A percentile compares a stretch with the other conserved stretches of the same genome.
phyloP scores from a whole-genome alignment of 2,329 filamentous ascomycete genomes.

The Dactylellina leptospora region DNA sequence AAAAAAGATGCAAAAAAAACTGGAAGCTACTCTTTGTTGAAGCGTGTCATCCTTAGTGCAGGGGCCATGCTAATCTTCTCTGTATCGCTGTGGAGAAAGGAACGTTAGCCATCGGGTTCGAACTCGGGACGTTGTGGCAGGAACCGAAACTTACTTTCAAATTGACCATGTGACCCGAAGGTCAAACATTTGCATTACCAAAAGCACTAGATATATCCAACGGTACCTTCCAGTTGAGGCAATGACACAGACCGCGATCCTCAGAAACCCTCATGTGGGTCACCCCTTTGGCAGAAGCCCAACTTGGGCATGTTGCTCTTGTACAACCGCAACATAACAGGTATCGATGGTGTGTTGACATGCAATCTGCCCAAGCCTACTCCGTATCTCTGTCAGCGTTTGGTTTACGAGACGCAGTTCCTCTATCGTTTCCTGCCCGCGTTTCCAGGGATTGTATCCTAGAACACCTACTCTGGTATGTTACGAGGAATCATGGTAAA shows the following conservation, averaged over 20 bases:
- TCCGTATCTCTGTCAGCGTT: no score
- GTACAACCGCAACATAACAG: no score
- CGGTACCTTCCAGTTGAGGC: neutral
- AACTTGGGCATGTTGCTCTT: no score
- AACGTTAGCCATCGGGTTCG: slow-evolving; percentile 45
- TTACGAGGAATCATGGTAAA: no score
- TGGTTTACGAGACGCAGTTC: no score
- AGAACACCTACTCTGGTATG: no score
- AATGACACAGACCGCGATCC: neutral
- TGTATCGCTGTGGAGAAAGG: slow-evolving; percentile 65
- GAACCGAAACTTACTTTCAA: slow-evolving; percentile 47
- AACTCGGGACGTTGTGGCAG: slow-evolving; percentile 24
- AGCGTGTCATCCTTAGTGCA: slow-evolving; percentile 95
- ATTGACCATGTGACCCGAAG: slow-evolving; percentile 54
- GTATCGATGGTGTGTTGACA: no score
- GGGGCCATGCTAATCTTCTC: slow-evolving; percentile 85
- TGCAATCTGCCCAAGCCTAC: no score
- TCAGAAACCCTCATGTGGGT: neutral
- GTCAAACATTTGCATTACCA: slow-evolving; percentile 20
- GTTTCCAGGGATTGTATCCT: no score
- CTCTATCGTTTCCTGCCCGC: no score
- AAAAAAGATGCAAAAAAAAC: slow-evolving; percentile 52
- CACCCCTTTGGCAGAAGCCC: no score
- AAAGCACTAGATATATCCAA: slow-evolving; percentile 16
- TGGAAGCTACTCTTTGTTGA: slow-evolving; percentile 69